phyloP scores from a whole-genome alignment of 2,329 filamentous ascomycete genomes.

The Ophiocordyceps unilateralis region DNA sequence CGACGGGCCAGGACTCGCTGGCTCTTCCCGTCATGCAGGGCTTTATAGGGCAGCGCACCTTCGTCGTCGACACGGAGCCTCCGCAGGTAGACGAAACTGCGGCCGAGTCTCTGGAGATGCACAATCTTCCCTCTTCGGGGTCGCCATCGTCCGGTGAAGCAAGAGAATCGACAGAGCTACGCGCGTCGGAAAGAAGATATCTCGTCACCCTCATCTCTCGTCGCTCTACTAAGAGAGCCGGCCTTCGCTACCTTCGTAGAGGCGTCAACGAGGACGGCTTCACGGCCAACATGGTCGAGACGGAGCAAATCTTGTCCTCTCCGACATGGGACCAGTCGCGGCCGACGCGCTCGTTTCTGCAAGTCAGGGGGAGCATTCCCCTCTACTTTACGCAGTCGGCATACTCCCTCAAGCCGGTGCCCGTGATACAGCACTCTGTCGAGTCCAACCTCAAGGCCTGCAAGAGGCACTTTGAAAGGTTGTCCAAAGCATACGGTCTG shows the following conservation, averaged over 20 bases:
- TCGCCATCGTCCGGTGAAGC: conserved; percentile 10
- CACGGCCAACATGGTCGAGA: conserved; percentile 82
- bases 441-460: conserved; percentile 67
- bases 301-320: conserved; percentile 77
- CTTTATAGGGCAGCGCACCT: conserved; percentile 75
- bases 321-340: conserved; percentile 42
- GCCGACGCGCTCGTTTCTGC: conserved; percentile 68
- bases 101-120: conserved; percentile 29
- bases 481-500: conserved; percentile 54
- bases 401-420: conserved; percentile 80
- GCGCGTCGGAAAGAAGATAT: conserved; percentile 39
- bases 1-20: conserved; percentile 52
- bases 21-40: conserved; percentile 80
- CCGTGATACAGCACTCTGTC: conserved; percentile 63
- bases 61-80: conserved; percentile 50
- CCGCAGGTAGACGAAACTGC: conserved; percentile 31
- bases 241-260: conserved; percentile 74
- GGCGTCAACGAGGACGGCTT: conserved; percentile 82
- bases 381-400: conserved; percentile 91
- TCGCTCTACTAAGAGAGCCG: conserved; percentile 69
- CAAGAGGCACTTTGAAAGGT: conserved; percentile 56
- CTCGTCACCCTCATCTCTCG: conserved; percentile 86
- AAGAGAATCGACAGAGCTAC: conserved; percentile 20
- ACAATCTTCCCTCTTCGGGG: conserved; percentile 16
- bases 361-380: conserved; percentile 80